Evolutionary conservation across 225 moss, liverwort and hornwort species (phyloP).

Genomic region (Climacium dendroides): DNA sequence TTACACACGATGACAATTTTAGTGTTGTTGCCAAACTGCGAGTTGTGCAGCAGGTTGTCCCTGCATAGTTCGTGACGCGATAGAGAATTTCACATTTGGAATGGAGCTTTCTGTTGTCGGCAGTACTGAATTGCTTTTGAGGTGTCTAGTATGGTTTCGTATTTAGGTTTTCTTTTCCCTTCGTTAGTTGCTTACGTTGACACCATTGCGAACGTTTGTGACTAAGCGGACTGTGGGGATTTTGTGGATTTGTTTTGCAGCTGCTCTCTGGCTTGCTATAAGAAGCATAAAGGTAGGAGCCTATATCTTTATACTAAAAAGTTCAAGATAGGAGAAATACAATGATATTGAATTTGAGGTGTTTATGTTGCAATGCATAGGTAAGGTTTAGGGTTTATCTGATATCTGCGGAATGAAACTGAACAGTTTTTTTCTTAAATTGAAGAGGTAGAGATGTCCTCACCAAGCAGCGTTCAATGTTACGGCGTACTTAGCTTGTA

Average conservation of each 20-base stretch:
- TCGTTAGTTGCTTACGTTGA: neutral
- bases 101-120: neutral
- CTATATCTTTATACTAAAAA: neutral
- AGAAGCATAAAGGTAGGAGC: slow-evolving; percentile 49
- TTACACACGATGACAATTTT: neutral
- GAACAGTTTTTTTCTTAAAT: neutral
- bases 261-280: slow-evolving; percentile 47
- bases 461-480: neutral
- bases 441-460: neutral
- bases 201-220: neutral
- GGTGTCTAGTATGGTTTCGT: neutral
- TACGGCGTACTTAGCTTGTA: neutral
- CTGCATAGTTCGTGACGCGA: neutral
- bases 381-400: neutral
- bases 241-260: slow-evolving; percentile 16
- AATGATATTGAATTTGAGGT: neutral
- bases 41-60: neutral
- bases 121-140: neutral
- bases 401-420: neutral
- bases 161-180: neutral
- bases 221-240: neutral
- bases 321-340: neutral
- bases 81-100: neutral
- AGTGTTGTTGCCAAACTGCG: neutral
- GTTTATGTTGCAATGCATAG: neutral